These are phyloP conservation scores for Apiospora rasikravindrae DNA, from an alignment of 2,329 filamentous ascomycete species.

Conservation along the genomic window DNA sequence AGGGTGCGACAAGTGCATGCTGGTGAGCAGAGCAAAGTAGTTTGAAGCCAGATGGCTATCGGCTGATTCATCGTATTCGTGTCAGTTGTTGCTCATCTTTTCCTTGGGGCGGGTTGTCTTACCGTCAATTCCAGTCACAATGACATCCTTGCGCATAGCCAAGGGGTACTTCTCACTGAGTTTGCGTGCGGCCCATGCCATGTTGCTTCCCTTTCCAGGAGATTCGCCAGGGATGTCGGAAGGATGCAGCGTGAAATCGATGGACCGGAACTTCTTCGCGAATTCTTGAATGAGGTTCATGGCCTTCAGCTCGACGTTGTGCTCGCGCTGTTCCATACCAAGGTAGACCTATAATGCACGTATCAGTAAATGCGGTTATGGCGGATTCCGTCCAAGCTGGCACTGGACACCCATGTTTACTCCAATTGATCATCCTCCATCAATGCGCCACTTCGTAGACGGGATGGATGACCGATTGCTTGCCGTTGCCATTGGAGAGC, in stretches of 20 bases:
- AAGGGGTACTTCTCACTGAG: slow-evolving; percentile 66
- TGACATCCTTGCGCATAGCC: slow-evolving; percentile 60
- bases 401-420: not conserved
- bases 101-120: slow-evolving; percentile 39
- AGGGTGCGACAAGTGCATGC: slow-evolving; percentile 64
- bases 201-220: slow-evolving; percentile 77
- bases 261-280: slow-evolving; percentile 66
- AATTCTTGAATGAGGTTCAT: slow-evolving; percentile 66
- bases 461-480: not conserved
- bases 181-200: slow-evolving; percentile 72
- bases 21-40: slow-evolving; percentile 70
- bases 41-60: slow-evolving; percentile 73
- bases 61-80: slow-evolving; percentile 48
- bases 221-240: slow-evolving; percentile 69
- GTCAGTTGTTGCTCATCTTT: slow-evolving; percentile 32
- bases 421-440: not conserved
- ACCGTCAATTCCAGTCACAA: slow-evolving; percentile 77
- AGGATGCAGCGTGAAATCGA: slow-evolving; percentile 72
- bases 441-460: not conserved
- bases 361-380: not conserved
- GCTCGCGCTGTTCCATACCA: slow-evolving; percentile 74
- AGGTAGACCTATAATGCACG: slow-evolving; percentile 64
- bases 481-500: not conserved
- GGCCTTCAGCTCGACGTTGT: slow-evolving; percentile 65
- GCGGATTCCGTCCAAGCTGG: not conserved